A percentile compares a stretch with the other conserved stretches of the same genome.
Conservation (phyloP, 148 eudicot genomes). For the Silene latifolia region DNA sequence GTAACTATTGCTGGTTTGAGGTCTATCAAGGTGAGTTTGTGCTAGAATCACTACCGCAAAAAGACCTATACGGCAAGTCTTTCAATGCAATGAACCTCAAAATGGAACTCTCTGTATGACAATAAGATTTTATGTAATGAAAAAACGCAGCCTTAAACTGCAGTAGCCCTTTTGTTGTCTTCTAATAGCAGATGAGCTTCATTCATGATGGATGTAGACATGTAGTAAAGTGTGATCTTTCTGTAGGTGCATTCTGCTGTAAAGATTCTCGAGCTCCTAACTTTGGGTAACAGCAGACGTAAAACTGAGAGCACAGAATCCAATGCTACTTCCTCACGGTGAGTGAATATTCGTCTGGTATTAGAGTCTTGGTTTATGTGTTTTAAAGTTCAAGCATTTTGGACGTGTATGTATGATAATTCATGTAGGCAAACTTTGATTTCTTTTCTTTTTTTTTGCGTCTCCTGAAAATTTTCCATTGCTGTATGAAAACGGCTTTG, state of each 20-base stretch:
- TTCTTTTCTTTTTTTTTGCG: neutral
- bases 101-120: neutral
- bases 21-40: constrained; percentile 55
- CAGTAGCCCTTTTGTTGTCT: neutral
- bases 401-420: neutral
- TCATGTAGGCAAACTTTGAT: neutral
- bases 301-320: constrained; percentile 83
- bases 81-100: neutral
- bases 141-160: neutral
- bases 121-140: neutral
- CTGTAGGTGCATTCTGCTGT: constrained; percentile 78
- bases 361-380: neutral
- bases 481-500: neutral
- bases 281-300: constrained; percentile 79
- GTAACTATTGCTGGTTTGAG: constrained; percentile 77
- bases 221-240: constrained; percentile 13
- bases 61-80: constrained; percentile 1
- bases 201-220: neutral
- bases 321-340: constrained; percentile 86
- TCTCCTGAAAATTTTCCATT: neutral
- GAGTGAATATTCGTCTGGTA: constrained; percentile 23
- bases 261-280: constrained; percentile 79
- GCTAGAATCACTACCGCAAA: constrained; percentile 1
- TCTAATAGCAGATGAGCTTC: neutral
- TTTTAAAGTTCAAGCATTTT: neutral